phyloP scores from a whole-genome alignment of 2,329 filamentous ascomycete genomes.

The Lasiodiplodia sp. region DNA sequence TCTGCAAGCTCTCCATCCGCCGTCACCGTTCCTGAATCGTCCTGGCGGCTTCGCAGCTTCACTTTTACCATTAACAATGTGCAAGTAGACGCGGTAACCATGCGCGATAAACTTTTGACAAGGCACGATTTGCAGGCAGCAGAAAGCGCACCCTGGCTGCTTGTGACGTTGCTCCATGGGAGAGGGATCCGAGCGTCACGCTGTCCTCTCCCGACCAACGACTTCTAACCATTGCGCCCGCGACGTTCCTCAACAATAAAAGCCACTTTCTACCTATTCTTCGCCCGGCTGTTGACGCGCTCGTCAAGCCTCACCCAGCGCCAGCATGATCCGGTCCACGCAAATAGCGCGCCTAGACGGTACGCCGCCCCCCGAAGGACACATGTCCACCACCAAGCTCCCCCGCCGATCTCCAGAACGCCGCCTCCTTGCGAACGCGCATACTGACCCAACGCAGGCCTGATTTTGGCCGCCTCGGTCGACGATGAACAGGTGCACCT shows the following conservation, averaged over 20 bases:
- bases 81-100: neutral
- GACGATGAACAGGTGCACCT: slow-evolving; percentile 78
- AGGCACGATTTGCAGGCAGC: slow-evolving; percentile 9
- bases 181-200: slow-evolving; percentile 25
- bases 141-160: neutral
- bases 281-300: slow-evolving; percentile 23
- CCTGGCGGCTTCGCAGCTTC: neutral
- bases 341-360: slow-evolving; percentile 94
- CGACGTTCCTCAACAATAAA: neutral
- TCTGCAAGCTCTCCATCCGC: neutral
- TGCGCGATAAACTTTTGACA: neutral
- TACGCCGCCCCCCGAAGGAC: slow-evolving; percentile 48
- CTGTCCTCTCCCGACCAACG: neutral
- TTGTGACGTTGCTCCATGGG: slow-evolving; percentile 14
- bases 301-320: neutral
- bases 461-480: slow-evolving; percentile 93
- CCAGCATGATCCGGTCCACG: slow-evolving; percentile 83
- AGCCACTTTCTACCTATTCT: neutral
- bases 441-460: slow-evolving; percentile 64
- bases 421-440: neutral
- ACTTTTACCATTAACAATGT: too few species aligned
- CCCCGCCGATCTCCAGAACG: slow-evolving; percentile 23
- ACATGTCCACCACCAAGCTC: slow-evolving; percentile 30
- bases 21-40: too few species aligned
- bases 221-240: neutral